Evolutionary conservation across 2,329 filamentous ascomycete genomes (phyloP), one percentile per base, ranked within the genome.

Genomic region (Xylariaceae sp.): DNA sequence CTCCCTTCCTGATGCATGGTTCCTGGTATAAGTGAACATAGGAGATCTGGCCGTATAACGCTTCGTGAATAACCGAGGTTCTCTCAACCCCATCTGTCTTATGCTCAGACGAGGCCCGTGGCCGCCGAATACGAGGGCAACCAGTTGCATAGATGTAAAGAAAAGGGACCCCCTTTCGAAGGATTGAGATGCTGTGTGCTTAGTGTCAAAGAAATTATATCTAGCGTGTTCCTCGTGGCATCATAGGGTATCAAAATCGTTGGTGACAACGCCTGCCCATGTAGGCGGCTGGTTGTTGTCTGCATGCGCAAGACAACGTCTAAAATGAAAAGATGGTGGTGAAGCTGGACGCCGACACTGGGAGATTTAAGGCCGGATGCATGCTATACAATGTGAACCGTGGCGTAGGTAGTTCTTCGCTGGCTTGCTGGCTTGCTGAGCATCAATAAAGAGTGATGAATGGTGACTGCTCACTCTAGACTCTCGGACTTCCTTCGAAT

Each of bases 401-500:
- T 13, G 41, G 46, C 52, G 54, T 47, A 30, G 51, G 47, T 44
- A 32, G 22, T 34, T 47, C 40, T 19, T 34, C n/a, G 42, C 18
- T 22, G 16, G 26, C 19, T 21, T 22, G 15, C 21, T 49, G 8
- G 10, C 29, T 30, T 37, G 16, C 34, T 40, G 10, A n/a, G 34
- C 21, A 41, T 45, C 39, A 42, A 21, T 36, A 10, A 15, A 10
- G 5, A 37, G 18, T 16, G 37, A 40, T 41, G 9, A 40, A 34
- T 26, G 34, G 18, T 32, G 21, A 7, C 36, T 30, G 39, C 41
- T 55, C 60, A 74, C 67, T 83, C 78, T 30, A 84, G 64, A 50
- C 65, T 70, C 50, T 79, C 76, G 0, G 79, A 80, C 51, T 75
- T 73, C 56, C 71, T 74, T 53, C 80, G 73, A 64, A 94, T 90